Evolutionary conservation across 768 basidiomycete species (phyloP).

Genomic region (Lactarius tabidus): DNA sequence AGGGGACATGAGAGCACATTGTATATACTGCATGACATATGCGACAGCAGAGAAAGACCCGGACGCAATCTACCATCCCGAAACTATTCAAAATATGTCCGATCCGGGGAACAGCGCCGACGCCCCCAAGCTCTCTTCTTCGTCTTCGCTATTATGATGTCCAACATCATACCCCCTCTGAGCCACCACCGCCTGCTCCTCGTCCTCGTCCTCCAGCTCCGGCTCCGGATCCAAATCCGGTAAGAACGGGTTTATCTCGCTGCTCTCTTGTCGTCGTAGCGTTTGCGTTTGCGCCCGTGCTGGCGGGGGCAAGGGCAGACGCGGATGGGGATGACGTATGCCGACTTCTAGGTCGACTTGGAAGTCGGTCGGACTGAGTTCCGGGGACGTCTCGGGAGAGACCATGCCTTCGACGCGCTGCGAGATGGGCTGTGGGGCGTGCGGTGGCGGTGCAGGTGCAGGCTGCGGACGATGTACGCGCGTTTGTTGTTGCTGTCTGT

Average conservation of each 20-base stretch:
- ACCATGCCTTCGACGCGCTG: constrained; percentile 24
- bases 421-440: constrained; percentile 23
- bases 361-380: constrained; percentile 18
- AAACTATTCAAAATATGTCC: constrained; percentile 24
- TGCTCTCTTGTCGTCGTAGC: constrained; percentile 19
- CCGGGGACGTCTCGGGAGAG: constrained; percentile 24
- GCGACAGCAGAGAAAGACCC: neutral
- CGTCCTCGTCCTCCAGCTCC: neutral
- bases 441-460: constrained; percentile 4
- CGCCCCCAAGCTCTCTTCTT: constrained; percentile 5
- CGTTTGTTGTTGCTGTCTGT: constrained; percentile 1
- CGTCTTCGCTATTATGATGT: neutral
- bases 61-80: constrained; percentile 7
- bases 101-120: constrained; percentile 24
- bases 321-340: constrained; percentile 1
- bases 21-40: constrained; percentile 14
- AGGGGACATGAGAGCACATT: neutral
- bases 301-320: neutral
- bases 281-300: neutral
- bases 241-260: constrained; percentile 24
- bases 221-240: constrained; percentile 15
- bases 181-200: neutral
- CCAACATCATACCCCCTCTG: constrained; percentile 10
- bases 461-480: constrained; percentile 18
- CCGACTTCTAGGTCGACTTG: constrained; percentile 18